Evolutionary conservation across 2,329 filamentous ascomycete genomes (phyloP), one percentile per base, ranked within the genome.

Genomic region (Cercospora citrullina): DNA sequence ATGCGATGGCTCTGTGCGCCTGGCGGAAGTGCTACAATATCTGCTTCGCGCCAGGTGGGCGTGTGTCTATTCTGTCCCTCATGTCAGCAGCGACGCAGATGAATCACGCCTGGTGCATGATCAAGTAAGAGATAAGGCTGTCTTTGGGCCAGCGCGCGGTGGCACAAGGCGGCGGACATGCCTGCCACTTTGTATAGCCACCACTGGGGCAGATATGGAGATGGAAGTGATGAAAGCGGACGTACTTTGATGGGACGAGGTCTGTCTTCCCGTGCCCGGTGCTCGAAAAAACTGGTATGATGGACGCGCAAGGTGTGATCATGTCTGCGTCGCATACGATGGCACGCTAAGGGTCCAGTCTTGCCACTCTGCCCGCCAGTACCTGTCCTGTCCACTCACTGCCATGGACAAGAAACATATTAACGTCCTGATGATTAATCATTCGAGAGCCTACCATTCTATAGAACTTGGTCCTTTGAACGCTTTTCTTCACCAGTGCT

Each of bases 231-330:
- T n/a, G 53, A 5, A 36, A 55, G 23, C 48, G 48, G 48, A 63
- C 61, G 30, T 63, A 63, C 61, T 36, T 7, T 55, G 61, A 63
- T 57, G 61, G 18, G 28, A 57, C 57, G 45, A 55, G 45, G 61
- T 57, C 42, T 53, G 30, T 30, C 23, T 55, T 16, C 23, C 48
- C 10, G n/a, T 53, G 9, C 33, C 30, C n/a, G 60, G 36, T 31
- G 51, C 18, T 48, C 48, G 60, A 14, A 45, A 45, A 39, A 57
- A 63, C 48, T 55, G 61, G 61, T 63, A 63, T 63, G 31, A 55
- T 26, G 21, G 33, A 23, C 30, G 21, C 58, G 33, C 31, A 60
- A 23, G 58, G 33, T 60, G 58, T 60, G 58, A 60, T 42, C 21
- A 42, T 60, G 39, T 39, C 58, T 60, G 58, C 58, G 23, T 60